Percentiles rank a stretch among this genome's conserved stretches.
phyloP scores from a whole-genome alignment of 257 asterid species.

The Solanum pinnatisectum region DNA sequence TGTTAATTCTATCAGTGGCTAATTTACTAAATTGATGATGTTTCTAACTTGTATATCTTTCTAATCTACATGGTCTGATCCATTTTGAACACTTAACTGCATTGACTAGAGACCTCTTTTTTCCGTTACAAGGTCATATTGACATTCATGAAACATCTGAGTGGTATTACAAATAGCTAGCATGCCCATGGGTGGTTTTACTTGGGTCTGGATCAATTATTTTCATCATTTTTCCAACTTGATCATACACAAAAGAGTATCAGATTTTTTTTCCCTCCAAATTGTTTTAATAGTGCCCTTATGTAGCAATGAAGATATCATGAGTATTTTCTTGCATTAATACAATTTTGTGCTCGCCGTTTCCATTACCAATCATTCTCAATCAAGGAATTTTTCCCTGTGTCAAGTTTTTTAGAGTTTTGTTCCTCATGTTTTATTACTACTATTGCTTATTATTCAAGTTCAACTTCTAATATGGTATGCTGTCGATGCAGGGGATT shows the following conservation, averaged over 20 bases:
- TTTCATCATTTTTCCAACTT: neutral
- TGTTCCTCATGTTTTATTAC: neutral
- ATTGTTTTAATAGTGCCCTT: neutral
- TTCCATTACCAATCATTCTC: neutral
- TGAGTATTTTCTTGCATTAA: neutral
- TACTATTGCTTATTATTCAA: neutral
- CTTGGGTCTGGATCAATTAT: neutral
- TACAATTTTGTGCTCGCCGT: neutral
- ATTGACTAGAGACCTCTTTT: neutral
- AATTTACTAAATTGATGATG: neutral
- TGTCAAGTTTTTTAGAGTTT: neutral
- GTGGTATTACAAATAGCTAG: neutral
- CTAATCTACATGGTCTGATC: neutral
- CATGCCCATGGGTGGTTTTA: neutral
- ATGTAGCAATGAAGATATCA: neutral
- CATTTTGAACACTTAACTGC: neutral
- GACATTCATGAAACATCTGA: neutral
- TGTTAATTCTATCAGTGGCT: constrained; percentile 16
- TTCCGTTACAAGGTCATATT: neutral
- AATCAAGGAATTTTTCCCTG: neutral
- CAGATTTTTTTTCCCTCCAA: neutral
- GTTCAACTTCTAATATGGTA: neutral
- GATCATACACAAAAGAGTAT: neutral
- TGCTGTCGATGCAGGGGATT: constrained; percentile 50
- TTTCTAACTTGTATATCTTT: neutral